phyloP scores from a whole-genome alignment of 768 basidiomycete genomes.

The Suillus placidus region DNA sequence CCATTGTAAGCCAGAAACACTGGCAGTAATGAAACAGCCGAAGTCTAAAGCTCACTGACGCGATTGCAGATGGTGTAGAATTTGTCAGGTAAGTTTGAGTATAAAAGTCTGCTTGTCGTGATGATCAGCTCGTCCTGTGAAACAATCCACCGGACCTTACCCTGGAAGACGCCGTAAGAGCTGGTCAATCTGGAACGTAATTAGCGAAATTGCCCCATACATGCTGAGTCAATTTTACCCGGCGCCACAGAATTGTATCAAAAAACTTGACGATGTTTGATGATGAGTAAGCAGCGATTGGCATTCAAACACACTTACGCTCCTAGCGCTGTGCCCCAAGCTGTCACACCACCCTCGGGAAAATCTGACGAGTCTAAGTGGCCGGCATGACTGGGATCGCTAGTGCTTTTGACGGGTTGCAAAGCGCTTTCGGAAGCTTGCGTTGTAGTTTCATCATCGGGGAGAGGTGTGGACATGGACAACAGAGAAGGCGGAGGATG shows the following conservation, averaged over 20 bases:
- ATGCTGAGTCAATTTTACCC: not conserved
- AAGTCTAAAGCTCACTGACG: conserved; percentile 27
- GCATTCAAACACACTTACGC: conserved; percentile 20
- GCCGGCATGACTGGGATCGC: not conserved
- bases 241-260: too few species aligned
- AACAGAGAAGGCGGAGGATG: too few species aligned
- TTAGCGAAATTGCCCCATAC: not conserved
- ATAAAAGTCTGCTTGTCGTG: conserved; percentile 38
- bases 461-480: not conserved
- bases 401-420: not conserved
- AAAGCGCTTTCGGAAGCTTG: not conserved
- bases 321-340: conserved; percentile 27
- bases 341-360: conserved; percentile 29
- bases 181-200: conserved; percentile 32
- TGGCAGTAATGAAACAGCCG: not conserved
- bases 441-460: not conserved
- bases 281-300: not conserved
- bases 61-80: conserved; percentile 38
- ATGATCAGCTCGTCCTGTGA: not conserved
- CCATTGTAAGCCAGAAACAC: not conserved
- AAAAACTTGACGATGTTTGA: conserved; percentile 25
- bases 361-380: not conserved
- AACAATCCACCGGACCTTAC: conserved; percentile 13
- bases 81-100: conserved; percentile 38
- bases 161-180: conserved; percentile 47